Evolutionary conservation across 208 protist species (phyloP), one percentile per base, ranked within the genome.

Genomic region (Crithidia fasciculata): DNA sequence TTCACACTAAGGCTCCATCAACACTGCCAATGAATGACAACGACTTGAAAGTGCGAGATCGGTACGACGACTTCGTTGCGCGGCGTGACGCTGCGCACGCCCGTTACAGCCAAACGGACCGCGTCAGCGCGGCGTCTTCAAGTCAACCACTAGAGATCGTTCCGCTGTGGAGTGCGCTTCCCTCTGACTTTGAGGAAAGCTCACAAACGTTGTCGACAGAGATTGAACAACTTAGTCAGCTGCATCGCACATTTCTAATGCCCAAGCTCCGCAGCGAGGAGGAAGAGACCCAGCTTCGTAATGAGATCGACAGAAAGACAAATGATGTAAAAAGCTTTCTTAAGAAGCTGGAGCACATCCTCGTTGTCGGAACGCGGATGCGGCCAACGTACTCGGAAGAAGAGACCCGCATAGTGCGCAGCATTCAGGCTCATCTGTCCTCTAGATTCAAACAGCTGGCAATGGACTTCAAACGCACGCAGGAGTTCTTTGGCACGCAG

Each of bases 321-420:
- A 60, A 54, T 2, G 83, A 88, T 0, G 72, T 92, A 56, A 78
- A 88, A 16, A 69, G 60, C n/a, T 58, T 87, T 5, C 64, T 94
- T 3, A 80, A 82, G n/a, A 89, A 85, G 66, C 68, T 96, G 8
- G 89, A 96, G 58, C 78, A 87, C 16, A 71, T 93, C 60, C 76
- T 93, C n/a, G 4, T 88, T n/a, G 69, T 62, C 3, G 83, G 85
- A 12, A 87, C 89, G 40, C 71, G 69, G 10, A 75, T 76, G 13
- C 68, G 75, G n/a, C 74, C 83, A 37, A 59, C 62, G 0, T 70
- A 78, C 40, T 84, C 84, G 36, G 68, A 76, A 16, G 89, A 96
- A 40, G 89, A 94, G 63, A 56, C 71, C 40, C 56, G 56, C 10
- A 89, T 85, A 16, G 78, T 81, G 4, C 65, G 73, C 40, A 93